Conservation (phyloP, 805 yeast genomes). For the Schwanniomyces sp. region DNA sequence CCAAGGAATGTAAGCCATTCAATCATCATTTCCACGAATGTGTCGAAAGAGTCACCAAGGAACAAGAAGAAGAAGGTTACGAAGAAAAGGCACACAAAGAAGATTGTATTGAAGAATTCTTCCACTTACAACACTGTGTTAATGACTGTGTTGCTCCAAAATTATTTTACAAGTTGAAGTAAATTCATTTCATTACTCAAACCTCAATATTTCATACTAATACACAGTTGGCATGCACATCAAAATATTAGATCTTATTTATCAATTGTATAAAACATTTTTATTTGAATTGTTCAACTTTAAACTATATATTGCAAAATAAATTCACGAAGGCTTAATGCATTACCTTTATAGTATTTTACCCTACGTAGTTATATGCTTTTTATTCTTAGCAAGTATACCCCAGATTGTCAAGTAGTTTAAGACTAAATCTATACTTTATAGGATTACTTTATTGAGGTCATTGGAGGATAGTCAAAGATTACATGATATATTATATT, state of each 20-base stretch:
- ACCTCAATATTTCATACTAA: not conserved
- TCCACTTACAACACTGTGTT: slow-evolving; percentile 93
- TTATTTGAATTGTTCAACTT: not conserved
- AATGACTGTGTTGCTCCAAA: slow-evolving; percentile 91
- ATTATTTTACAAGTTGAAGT: slow-evolving; percentile 83
- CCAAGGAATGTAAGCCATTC: slow-evolving; percentile 66
- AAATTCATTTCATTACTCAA: slow-evolving; percentile 17
- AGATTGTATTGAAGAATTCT: slow-evolving; percentile 97
- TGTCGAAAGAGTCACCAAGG: slow-evolving; percentile 90
- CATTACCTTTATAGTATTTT: not conserved
- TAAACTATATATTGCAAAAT: slow-evolving; percentile 2
- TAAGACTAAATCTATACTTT: no score
- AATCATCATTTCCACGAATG: slow-evolving; percentile 93
- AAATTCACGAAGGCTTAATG: not conserved
- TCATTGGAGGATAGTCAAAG: no score
- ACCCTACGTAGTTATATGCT: not conserved
- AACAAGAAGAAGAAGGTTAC: slow-evolving; percentile 80
- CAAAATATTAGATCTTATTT: not conserved
- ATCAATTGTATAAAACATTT: not conserved
- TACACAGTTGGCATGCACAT: not conserved
- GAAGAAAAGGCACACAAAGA: slow-evolving; percentile 82
- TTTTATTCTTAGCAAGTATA: no score
- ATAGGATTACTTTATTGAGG: no score
- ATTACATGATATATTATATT: no score
- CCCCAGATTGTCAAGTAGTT: no score